These are phyloP conservation scores for Viola pubescens DNA, from an alignment of 441 rosid species.

Conservation along the genomic window DNA sequence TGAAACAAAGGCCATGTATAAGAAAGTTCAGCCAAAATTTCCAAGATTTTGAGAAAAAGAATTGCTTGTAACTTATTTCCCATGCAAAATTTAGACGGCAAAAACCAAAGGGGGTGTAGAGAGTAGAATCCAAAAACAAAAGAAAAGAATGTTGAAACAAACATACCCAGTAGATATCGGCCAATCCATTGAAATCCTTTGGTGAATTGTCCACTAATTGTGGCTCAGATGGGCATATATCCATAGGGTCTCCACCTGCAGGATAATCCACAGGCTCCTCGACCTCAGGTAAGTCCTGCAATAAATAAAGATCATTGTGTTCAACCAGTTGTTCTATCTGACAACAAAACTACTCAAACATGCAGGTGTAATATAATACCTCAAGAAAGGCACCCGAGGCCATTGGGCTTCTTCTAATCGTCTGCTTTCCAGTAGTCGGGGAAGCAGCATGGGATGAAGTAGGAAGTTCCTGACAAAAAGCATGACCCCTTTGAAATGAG, in stretches of 20 bases:
- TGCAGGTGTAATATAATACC: slow-evolving; percentile 29
- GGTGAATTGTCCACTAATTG: slow-evolving; percentile 33
- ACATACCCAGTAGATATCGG: slow-evolving; percentile 88
- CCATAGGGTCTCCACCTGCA: slow-evolving; percentile 38
- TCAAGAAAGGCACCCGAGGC: slow-evolving; percentile 29
- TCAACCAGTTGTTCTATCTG: slow-evolving; percentile 5
- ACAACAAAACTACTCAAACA: slow-evolving; percentile 13
- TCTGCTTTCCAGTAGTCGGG: slow-evolving; percentile 24
- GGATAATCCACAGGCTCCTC: slow-evolving; percentile 29
- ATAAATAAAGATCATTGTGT: slow-evolving; percentile 4
- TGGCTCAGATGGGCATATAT: slow-evolving; percentile 34
- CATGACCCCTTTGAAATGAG: slow-evolving; percentile 50
- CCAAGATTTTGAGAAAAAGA: neutral
- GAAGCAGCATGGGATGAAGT: slow-evolving; percentile 27
- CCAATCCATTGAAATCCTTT: slow-evolving; percentile 46
- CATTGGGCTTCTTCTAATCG: slow-evolving; percentile 19
- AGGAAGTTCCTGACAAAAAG: slow-evolving; percentile 24
- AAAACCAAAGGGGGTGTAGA: neutral
- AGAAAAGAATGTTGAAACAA: neutral
- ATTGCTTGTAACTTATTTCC: neutral
- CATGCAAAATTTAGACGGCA: slow-evolving; percentile 3
- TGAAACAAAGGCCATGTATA: slow-evolving; percentile 12
- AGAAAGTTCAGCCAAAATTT: slow-evolving; percentile 2
- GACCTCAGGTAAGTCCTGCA: slow-evolving; percentile 34
- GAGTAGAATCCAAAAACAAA: neutral